Evolutionary conservation across 2,329 filamentous ascomycete species (phyloP), one percentile per base, ranked within the genome.

Genomic region (Epichloe glyceriae): DNA sequence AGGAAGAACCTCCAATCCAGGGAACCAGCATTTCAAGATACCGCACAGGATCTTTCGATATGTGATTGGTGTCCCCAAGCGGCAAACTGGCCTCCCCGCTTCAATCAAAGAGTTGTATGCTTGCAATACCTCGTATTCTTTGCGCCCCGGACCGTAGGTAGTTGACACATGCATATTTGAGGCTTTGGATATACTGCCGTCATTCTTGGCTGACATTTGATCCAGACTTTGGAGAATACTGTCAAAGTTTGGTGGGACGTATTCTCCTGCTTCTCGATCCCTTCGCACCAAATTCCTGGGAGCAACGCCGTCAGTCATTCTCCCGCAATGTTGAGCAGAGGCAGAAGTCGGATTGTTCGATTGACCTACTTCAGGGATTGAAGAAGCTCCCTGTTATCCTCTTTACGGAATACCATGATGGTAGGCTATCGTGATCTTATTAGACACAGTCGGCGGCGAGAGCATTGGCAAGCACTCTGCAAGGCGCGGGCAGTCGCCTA

Each of bases 151-250:
- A 35, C 49, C 40, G 17, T 47, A 50, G 2, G 20, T 37, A 12
- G 35, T 30, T 19, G 34, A 30, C 15, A 22, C 33, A 17, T 40
- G 34, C 11, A 11, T 17, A 17, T 14, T 38, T 4, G 39, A 12
- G 2, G 11, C 7, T 39, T 14, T 38, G 7, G 6, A 30, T 17
- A 30, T 17, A 5, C 4, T 19, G 12, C n/a, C 42, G 33, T 53
- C 51, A n/a, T 44, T 50, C n/a, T 41, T 35, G 17, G 51, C 51
- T 34, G 51, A 39, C 51, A 53, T 53, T 19, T 48, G 39, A 50
- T 53, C 51, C 38, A 53, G 20, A 14, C 43, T 50, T 40, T 41
- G 38, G 3, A 53, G 40, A 39, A 50, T 50, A 12, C 45, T 47
- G 22, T 53, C 48, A 33, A 53, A 50, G 10, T 50, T 39, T 10